Evolutionary conservation across 192 early-diverging fungal species (phyloP).

Genomic region (Umbelopsis vinacea): DNA sequence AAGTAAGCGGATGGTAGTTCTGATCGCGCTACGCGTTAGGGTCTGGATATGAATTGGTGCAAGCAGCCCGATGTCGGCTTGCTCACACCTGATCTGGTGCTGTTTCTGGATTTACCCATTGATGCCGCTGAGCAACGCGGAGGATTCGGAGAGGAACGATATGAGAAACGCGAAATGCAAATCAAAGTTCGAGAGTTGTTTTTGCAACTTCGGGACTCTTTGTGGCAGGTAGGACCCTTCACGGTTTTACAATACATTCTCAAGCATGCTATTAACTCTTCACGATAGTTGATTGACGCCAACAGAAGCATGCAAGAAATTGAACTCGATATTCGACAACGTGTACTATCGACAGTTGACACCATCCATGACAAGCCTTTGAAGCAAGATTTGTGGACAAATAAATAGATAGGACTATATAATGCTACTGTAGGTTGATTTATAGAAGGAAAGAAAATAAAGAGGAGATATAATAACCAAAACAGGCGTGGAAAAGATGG

Average conservation of each 20-base stretch:
- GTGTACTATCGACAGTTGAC: background rate
- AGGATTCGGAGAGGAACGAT: constrained; percentile 93
- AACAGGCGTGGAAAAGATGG: background rate
- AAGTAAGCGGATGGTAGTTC: background rate
- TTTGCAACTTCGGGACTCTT: constrained; percentile 54
- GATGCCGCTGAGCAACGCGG: constrained; percentile 75
- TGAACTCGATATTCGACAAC: background rate
- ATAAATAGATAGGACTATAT: constrained; percentile 3
- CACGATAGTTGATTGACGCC: constrained; percentile 1
- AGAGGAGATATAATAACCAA: constrained; percentile 4
- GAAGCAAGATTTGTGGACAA: background rate
- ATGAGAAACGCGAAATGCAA: constrained; percentile 87
- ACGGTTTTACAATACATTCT: background rate
- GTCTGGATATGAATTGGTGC: constrained; percentile 88
- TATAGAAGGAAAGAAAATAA: background rate
- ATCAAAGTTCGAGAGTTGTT: constrained; percentile 76
- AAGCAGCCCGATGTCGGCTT: constrained; percentile 84
- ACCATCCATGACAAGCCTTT: background rate
- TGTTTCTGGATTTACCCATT: constrained; percentile 85
- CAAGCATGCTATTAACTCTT: background rate
- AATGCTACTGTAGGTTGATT: constrained; percentile 13
- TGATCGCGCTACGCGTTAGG: constrained; percentile 42
- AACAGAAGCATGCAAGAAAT: constrained; percentile 3
- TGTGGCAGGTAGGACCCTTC: constrained; percentile 45
- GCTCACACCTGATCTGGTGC: constrained; percentile 81